Percentiles rank a stretch among this genome's conserved stretches.
Evolutionary conservation across 352 stramenopile genomes (phyloP).

Genomic region (Pythium angustatum): DNA sequence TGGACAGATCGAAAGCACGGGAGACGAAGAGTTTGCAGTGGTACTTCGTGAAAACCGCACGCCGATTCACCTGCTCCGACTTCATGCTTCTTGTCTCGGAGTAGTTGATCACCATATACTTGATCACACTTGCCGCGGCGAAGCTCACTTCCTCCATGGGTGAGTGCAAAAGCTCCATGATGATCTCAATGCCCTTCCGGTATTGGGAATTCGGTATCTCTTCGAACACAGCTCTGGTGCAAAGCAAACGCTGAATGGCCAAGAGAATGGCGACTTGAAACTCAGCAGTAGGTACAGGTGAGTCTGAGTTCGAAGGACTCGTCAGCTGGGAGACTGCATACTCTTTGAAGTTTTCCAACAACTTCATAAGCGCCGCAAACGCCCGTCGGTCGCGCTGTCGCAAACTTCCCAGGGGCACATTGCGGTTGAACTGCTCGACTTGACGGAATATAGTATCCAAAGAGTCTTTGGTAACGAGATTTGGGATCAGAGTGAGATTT

Average conservation of each 20-base stretch:
- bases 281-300: slow-evolving; percentile 75
- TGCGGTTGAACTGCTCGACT: slow-evolving; percentile 87
- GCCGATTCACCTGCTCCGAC: slow-evolving; percentile 81
- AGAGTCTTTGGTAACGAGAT: slow-evolving; percentile 76
- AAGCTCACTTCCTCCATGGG: slow-evolving; percentile 87
- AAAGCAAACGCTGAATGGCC: slow-evolving; percentile 79
- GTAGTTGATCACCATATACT: slow-evolving; percentile 91
- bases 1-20: slow-evolving; percentile 77
- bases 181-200: slow-evolving; percentile 80
- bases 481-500: slow-evolving; percentile 77
- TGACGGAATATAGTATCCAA: slow-evolving; percentile 76
- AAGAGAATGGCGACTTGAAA: slow-evolving; percentile 82
- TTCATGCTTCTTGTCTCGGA: slow-evolving; percentile 86
- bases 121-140: slow-evolving; percentile 77
- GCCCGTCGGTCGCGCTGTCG: slow-evolving; percentile 72
- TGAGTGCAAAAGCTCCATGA: slow-evolving; percentile 87
- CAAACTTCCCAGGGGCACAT: slow-evolving; percentile 72
- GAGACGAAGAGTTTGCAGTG: slow-evolving; percentile 82
- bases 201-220: slow-evolving; percentile 88
- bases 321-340: slow-evolving; percentile 84
- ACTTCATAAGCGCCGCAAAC: slow-evolving; percentile 81
- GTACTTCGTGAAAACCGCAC: slow-evolving; percentile 84
- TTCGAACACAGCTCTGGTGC: slow-evolving; percentile 82
- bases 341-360: slow-evolving; percentile 84
- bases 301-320: slow-evolving; percentile 78